A percentile compares a stretch with the other conserved stretches of the same genome.
Conservation (phyloP, 1,139 yeast genomes). For the Zygoascus hellenicus region DNA sequence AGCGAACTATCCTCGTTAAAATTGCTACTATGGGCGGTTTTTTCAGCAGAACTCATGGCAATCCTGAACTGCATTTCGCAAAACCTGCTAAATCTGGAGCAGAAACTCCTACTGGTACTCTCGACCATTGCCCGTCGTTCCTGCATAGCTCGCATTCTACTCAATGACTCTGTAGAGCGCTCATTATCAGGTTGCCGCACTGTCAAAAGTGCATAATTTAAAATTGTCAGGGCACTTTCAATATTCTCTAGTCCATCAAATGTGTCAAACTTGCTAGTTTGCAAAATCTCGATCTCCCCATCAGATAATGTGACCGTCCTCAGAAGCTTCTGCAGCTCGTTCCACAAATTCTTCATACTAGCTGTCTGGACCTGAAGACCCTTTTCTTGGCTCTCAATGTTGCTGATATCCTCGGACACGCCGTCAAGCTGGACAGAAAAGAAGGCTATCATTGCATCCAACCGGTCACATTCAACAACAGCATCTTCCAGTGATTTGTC, state of each 20-base stretch:
- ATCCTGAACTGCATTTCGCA: conserved; percentile 42
- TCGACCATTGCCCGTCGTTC: conserved; percentile 64
- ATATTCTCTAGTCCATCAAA: conserved; percentile 42
- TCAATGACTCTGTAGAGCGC: conserved; percentile 43
- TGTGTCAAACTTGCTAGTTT: conserved; percentile 47
- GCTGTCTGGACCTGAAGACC: conserved; percentile 82
- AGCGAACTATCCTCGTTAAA: conserved; percentile 20
- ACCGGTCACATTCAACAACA: conserved; percentile 57
- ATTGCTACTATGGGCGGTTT: conserved; percentile 8
- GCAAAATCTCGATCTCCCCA: conserved; percentile 46
- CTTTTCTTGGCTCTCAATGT: conserved; percentile 68
- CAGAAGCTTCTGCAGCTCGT: conserved; percentile 61
- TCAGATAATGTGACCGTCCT: conserved; percentile 63
- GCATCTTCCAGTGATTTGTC: conserved; percentile 43
- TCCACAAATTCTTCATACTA: conserved; percentile 68
- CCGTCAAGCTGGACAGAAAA: conserved; percentile 56
- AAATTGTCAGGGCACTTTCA: conserved; percentile 53
- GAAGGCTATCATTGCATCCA: conserved; percentile 50
- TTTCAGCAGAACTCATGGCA: conserved; percentile 22
- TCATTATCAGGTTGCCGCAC: conserved; percentile 20
- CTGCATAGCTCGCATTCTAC: conserved; percentile 66
- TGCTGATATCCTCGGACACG: conserved; percentile 60
- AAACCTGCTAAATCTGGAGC: conserved; percentile 44
- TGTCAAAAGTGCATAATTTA: conserved; percentile 53
- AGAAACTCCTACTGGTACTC: conserved; percentile 48